A percentile compares a stretch with the other conserved stretches of the same genome.
Conservation (phyloP, 208 protist genomes). For the Wallacemonas sp. region DNA sequence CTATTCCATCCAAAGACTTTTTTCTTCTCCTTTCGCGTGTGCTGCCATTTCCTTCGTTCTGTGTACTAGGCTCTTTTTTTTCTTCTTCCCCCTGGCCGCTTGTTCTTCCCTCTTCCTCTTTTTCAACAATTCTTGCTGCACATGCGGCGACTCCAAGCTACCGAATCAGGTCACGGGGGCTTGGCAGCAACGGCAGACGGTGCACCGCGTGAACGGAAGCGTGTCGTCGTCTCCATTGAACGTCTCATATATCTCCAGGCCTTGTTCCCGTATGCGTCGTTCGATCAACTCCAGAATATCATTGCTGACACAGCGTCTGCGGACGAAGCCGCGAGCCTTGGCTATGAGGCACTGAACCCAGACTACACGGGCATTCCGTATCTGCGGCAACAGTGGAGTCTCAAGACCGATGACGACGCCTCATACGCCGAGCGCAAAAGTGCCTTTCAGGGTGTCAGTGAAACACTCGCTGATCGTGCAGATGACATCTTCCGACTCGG, state of each 20-base stretch:
- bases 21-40: too few species aligned
- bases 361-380: conserved; percentile 42
- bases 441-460: conserved; percentile 35
- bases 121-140: not conserved
- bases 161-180: not conserved
- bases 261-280: conserved; percentile 63
- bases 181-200: too few species aligned
- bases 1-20: too few species aligned
- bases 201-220: not conserved
- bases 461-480: conserved; percentile 33
- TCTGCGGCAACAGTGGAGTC: conserved; percentile 33
- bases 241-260: conserved; percentile 49
- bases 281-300: conserved; percentile 24
- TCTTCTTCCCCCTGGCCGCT: conserved; percentile 1
- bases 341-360: conserved; percentile 55
- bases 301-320: conserved; percentile 19
- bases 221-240: conserved; percentile 6
- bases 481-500: conserved; percentile 17
- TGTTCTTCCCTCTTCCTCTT: conserved; percentile 8
- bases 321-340: conserved; percentile 38
- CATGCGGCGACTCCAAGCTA: not conserved
- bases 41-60: not conserved
- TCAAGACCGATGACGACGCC: conserved; percentile 8
- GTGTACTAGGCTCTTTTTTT: conserved; percentile 5
- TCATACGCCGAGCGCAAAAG: conserved; percentile 15